Conservation (phyloP, 2,329 filamentous ascomycete species). For the Xylariales sp. region DNA sequence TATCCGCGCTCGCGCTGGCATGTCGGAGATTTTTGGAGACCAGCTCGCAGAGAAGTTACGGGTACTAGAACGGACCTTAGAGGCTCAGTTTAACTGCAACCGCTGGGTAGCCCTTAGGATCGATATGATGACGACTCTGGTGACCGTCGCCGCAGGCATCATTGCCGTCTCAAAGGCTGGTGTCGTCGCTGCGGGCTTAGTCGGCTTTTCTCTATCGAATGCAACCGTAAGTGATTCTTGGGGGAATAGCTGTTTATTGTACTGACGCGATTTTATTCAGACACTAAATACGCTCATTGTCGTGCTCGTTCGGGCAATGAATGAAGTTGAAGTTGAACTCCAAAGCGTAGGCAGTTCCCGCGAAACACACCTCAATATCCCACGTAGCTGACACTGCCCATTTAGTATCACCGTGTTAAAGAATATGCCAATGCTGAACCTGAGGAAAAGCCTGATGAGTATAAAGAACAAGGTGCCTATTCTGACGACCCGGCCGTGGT, state of each 20-base stretch:
- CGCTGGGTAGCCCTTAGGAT: slow-evolving; percentile 67
- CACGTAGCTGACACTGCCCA: slow-evolving; percentile 6
- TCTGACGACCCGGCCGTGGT: slow-evolving; percentile 53
- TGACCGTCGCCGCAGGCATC: slow-evolving; percentile 62
- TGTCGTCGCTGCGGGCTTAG: slow-evolving; percentile 61
- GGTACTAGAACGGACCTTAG: slow-evolving; percentile 58
- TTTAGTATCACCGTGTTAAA: slow-evolving; percentile 61
- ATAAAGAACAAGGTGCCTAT: slow-evolving; percentile 55
- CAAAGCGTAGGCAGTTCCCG: slow-evolving; percentile 60
- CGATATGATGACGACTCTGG: slow-evolving; percentile 65
- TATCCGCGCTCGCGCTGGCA: slow-evolving; percentile 63
- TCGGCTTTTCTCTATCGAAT: slow-evolving; percentile 67
- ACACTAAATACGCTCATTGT: slow-evolving; percentile 64
- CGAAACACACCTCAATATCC: background rate
- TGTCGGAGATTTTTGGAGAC: slow-evolving; percentile 60
- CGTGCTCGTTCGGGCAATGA: slow-evolving; percentile 63
- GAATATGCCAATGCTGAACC: slow-evolving; percentile 61
- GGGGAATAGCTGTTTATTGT: background rate
- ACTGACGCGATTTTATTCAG: slow-evolving; percentile 38
- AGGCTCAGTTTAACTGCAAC: slow-evolving; percentile 66
- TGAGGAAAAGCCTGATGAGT: slow-evolving; percentile 58
- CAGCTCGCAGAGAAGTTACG: slow-evolving; percentile 64
- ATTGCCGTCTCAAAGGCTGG: slow-evolving; percentile 63
- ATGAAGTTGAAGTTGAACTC: slow-evolving; percentile 67
- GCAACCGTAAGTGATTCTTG: slow-evolving; percentile 55